phyloP scores from a whole-genome alignment of 139 green algal genomes.

The Tetratostichococcus sp. region DNA sequence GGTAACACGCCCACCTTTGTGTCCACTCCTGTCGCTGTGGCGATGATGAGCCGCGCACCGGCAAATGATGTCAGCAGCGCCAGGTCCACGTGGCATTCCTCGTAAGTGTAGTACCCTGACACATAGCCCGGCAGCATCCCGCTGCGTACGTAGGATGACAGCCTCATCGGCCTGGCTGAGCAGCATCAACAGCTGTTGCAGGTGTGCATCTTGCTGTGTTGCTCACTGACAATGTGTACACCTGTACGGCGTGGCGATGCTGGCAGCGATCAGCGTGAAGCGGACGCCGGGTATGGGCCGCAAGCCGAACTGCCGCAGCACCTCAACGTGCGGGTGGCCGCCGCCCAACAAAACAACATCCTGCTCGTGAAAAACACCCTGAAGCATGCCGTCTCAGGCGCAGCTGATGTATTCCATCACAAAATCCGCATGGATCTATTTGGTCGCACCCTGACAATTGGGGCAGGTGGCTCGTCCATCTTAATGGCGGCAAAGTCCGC shows the following conservation, averaged over 20 bases:
- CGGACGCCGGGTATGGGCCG: slow-evolving; percentile 67
- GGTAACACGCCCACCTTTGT: slow-evolving; percentile 34
- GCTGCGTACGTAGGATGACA: slow-evolving; percentile 42
- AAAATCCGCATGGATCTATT: no score
- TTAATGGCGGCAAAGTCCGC: background rate
- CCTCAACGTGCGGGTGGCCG: slow-evolving; percentile 77
- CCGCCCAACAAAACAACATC: slow-evolving; percentile 86
- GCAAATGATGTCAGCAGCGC: slow-evolving; percentile 62
- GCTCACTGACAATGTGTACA: slow-evolving; percentile 10
- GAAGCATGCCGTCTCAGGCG: no score
- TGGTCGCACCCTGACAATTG: background rate
- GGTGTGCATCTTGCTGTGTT: no score
- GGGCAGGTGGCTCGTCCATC: background rate
- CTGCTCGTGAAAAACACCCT: no score
- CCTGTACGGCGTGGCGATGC: slow-evolving; percentile 91
- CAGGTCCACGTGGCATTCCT: slow-evolving; percentile 95
- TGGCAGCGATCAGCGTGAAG: slow-evolving; percentile 81
- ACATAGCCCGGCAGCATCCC: slow-evolving; percentile 96
- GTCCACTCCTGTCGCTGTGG: slow-evolving; percentile 60
- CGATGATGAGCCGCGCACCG: slow-evolving; percentile 69
- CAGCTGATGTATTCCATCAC: no score
- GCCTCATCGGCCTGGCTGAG: no score
- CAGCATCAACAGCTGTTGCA: no score
- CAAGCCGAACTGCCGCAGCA: slow-evolving; percentile 76
- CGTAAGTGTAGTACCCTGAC: slow-evolving; percentile 81